phyloP scores from a whole-genome alignment of 2,329 filamentous ascomycete genomes.

The Fusarium sp. region DNA sequence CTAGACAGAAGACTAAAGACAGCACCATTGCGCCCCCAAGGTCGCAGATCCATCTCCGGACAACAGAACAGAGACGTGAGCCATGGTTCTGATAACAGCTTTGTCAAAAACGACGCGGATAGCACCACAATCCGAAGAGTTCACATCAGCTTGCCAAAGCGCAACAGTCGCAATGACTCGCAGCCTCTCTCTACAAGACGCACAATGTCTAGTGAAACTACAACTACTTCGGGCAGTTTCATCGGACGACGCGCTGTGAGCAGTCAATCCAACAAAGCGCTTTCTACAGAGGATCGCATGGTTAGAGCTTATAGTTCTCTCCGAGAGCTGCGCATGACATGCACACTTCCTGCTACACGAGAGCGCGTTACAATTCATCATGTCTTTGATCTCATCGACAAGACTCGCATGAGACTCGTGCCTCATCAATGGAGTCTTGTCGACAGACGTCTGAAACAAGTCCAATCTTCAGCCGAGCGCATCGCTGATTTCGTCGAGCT shows the following conservation, averaged over 20 bases:
- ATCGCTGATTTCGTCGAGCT: background rate
- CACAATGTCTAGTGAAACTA: background rate
- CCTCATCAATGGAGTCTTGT: background rate
- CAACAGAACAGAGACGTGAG: background rate
- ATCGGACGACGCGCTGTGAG: background rate
- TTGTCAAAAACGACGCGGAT: background rate
- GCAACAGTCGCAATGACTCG: background rate
- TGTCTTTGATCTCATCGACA: background rate
- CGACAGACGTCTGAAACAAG: background rate
- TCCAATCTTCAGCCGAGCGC: background rate
- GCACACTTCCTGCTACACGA: background rate
- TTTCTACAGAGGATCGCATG: background rate
- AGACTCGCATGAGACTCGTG: background rate
- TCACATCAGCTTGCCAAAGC: background rate
- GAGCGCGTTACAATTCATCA: background rate
- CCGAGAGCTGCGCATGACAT: background rate
- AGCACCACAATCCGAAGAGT: background rate
- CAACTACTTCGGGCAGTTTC: background rate
- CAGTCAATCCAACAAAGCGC: background rate
- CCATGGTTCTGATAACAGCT: background rate
- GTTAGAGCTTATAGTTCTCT: background rate
- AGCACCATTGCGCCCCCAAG: background rate
- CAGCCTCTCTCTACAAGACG: background rate
- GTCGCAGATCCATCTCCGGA: background rate
- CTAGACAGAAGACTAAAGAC: background rate